A percentile compares a stretch with the other conserved stretches of the same genome.
phyloP scores from a whole-genome alignment of 2,329 filamentous ascomycete species.

The Aspergillus latus region DNA sequence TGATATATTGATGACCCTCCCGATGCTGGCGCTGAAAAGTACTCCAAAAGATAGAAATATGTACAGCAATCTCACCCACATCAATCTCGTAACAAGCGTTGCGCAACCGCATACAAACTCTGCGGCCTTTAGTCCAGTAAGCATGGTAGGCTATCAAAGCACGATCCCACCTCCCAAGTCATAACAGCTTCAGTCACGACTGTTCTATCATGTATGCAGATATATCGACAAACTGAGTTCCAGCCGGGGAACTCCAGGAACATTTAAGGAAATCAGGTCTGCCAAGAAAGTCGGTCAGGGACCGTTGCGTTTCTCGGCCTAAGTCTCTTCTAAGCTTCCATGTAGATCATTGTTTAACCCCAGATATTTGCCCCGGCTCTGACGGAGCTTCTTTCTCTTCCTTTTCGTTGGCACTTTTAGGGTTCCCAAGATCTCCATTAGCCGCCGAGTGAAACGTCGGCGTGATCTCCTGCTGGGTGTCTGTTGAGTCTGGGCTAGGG shows the following conservation, averaged over 20 bases:
- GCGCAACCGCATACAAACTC: constrained; percentile 11
- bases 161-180: constrained; percentile 1
- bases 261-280: constrained; percentile 3
- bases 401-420: neutral
- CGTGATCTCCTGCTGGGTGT: constrained; percentile 32
- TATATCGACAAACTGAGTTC: constrained; percentile 19
- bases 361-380: neutral
- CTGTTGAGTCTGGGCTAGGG: constrained; percentile 56
- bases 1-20: constrained; percentile 15
- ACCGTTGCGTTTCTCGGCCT: neutral
- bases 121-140: constrained; percentile 11
- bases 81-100: constrained; percentile 12
- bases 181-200: constrained; percentile 4
- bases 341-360: constrained; percentile 5
- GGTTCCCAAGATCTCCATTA: constrained; percentile 8
- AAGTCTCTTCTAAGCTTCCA: neutral
- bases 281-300: neutral
- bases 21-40: constrained; percentile 24
- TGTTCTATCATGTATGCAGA: constrained; percentile 15
- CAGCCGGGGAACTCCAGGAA: constrained; percentile 22
- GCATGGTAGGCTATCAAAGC: constrained; percentile 11
- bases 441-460: constrained; percentile 23
- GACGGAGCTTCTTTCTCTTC: neutral
- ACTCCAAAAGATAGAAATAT: constrained; percentile 17
- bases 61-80: constrained; percentile 12